Evolutionary conservation across 352 stramenopile species (phyloP), one percentile per base, ranked within the genome.

Genomic region (Globisporangium mamillatum): DNA sequence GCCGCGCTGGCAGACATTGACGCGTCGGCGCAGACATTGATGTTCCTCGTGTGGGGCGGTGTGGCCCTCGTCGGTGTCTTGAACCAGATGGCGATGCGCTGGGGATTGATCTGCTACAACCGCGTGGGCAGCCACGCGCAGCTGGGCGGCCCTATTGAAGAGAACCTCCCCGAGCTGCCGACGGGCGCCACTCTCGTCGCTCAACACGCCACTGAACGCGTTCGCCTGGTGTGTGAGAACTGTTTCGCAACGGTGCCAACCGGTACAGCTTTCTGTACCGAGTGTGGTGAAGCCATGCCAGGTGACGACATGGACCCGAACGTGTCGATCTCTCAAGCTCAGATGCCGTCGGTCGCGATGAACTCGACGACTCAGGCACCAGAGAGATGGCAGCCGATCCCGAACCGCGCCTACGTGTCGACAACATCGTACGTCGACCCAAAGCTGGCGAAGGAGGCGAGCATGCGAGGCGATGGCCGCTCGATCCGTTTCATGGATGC

Each of bases 71-170:
- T 94, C 52, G 89, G 89, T 24, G 48, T 78, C 5, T 64, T 94
- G 7, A 96, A 96, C 77, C 89, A 96, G 68, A 67, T 93, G 29
- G 74, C 79, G 18, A 96, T 96, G 89, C 89, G 89, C 22, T 96
- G 89, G 89, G 89, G 89, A 16, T 80, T 96, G 29, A 64, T 88
- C n/a, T 96, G 89, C 78, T 96, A 96, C 84, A 96, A 96, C 79
- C 86, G 86, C 34, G 89, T 96, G 5, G 89, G 89, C 12, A 75
- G 75, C 7, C 89, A 94, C 73, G 84, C 86, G 0, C 75, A 84
- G 57, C 68, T 94, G 0, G 79, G 81, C 5, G 65, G 65, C 3
- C 82, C 82, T 0, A 79, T 96, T 14, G 78, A 86, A 24, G 89
- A 96, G 66, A 83, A 84, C 16, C 69, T 94, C 46, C 85, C 85